These are phyloP conservation scores for Lasiodiplodia gonubiensis DNA, from an alignment of 2,329 filamentous ascomycete species.

Conservation along the genomic window DNA sequence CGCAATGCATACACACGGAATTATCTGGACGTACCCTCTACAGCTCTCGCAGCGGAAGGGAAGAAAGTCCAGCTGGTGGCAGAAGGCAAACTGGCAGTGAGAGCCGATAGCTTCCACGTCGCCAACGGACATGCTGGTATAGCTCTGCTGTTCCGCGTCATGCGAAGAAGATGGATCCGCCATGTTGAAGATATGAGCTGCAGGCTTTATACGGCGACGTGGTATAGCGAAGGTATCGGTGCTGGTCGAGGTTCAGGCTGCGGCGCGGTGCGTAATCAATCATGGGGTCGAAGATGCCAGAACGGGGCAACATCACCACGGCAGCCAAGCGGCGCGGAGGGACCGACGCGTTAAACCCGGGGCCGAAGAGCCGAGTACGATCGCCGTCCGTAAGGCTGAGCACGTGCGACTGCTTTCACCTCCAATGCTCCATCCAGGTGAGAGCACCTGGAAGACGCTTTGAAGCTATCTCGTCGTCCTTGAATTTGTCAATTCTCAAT, in stretches of 20 bases:
- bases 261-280: conserved; percentile 27
- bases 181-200: background rate
- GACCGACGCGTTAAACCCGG: background rate
- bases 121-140: conserved; percentile 73
- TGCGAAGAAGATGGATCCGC: conserved; percentile 8
- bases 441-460: background rate
- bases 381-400: conserved; percentile 20
- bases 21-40: conserved; percentile 52
- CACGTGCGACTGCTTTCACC: background rate
- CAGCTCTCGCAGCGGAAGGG: conserved; percentile 95
- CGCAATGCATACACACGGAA: background rate
- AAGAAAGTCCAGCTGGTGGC: conserved; percentile 93
- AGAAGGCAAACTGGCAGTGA: conserved; percentile 91
- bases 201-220: conserved; percentile 19
- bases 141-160: conserved; percentile 55
- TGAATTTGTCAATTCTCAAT: background rate
- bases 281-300: conserved; percentile 27
- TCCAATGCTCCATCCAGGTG: background rate
- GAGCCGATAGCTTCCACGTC: conserved; percentile 86
- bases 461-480: background rate
- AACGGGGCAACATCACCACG: conserved; percentile 14
- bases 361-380: conserved; percentile 15
- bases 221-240: background rate
- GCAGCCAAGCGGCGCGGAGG: conserved; percentile 4
- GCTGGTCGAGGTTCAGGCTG: background rate